Percentiles rank a stretch among this genome's conserved stretches.
phyloP scores from a whole-genome alignment of 1,284 basidiomycete species.

The Tetrapyrgos nigripes region DNA sequence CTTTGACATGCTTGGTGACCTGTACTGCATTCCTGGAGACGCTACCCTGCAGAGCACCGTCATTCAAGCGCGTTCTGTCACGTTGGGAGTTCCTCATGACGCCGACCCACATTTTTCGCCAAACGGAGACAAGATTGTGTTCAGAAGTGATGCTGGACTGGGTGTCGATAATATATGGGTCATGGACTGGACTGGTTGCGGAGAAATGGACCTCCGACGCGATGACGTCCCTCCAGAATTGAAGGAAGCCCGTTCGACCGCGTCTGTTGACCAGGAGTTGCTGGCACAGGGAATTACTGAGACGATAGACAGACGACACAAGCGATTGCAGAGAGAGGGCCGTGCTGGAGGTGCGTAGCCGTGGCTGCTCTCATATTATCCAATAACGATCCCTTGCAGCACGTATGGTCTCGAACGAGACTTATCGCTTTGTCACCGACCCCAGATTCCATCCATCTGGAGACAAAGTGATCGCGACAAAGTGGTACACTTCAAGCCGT shows the following conservation, averaged over 20 bases:
- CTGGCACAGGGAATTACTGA: conserved; percentile 58
- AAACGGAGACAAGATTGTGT: conserved; percentile 63
- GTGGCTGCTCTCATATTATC: not conserved
- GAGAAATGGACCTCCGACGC: conserved; percentile 57
- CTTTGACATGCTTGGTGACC: conserved; percentile 77
- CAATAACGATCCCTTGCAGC: conserved; percentile 41
- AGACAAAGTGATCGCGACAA: conserved; percentile 65
- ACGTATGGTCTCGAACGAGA: conserved; percentile 73
- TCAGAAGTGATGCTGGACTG: conserved; percentile 72
- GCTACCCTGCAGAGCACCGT: conserved; percentile 20
- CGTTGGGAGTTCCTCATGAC: conserved; percentile 69
- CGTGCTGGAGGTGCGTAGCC: conserved; percentile 53
- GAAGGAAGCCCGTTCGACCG: conserved; percentile 38
- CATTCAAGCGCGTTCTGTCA: conserved; percentile 52
- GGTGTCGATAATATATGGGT: conserved; percentile 81
- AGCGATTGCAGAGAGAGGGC: conserved; percentile 65
- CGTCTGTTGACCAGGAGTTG: conserved; percentile 53
- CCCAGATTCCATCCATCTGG: conserved; percentile 74
- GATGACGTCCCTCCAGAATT: conserved; percentile 31
- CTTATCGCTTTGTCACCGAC: conserved; percentile 72
- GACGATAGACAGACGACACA: conserved; percentile 49
- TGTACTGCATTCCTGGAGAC: conserved; percentile 67
- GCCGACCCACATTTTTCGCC: conserved; percentile 78
- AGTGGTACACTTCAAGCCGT: conserved; percentile 73
- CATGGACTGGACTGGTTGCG: conserved; percentile 66